phyloP scores from a whole-genome alignment of 495 filamentous ascomycete genomes.

The Acidiella bohemica region DNA sequence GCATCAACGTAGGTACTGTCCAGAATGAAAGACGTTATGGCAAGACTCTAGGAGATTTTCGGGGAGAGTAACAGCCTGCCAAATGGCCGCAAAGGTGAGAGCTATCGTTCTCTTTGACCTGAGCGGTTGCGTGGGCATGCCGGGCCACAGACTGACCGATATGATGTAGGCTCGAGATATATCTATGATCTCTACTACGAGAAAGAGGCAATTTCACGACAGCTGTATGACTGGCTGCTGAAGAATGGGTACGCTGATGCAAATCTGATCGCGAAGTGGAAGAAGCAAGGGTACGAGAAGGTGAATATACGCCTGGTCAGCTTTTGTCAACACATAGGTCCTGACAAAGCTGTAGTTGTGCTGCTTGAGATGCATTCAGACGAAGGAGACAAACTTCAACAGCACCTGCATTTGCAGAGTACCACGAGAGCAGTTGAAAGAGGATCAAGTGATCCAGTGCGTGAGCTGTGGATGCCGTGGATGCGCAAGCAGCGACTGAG shows the following conservation, averaged over 20 bases:
- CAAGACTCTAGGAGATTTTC: no score
- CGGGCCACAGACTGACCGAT: background rate
- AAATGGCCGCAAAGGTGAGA: conserved; percentile 20
- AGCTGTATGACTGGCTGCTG: conserved; percentile 87
- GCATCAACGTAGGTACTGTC: conserved; percentile 60
- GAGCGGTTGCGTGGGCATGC: conserved; percentile 7
- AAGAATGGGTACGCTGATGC: conserved; percentile 95
- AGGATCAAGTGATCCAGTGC: conserved; percentile 80
- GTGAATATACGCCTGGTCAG: conserved; percentile 32
- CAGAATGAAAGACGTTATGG: background rate
- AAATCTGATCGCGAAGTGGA: conserved; percentile 97
- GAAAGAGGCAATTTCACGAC: conserved; percentile 83
- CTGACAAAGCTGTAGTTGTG: conserved; percentile 50
- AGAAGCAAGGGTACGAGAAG: conserved; percentile 99
- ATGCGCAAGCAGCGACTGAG: conserved; percentile 70
- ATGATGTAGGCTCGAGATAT: conserved; percentile 54
- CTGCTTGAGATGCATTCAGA: conserved; percentile 92
- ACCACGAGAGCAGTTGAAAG: conserved; percentile 79
- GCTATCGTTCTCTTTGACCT: conserved; percentile 16
- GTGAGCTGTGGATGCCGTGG: conserved; percentile 93
- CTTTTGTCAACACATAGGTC: conserved; percentile 2
- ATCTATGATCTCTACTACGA: conserved; percentile 98
- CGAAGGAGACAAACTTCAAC: conserved; percentile 98
- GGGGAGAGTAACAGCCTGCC: conserved; percentile 5
- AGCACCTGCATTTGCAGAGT: conserved; percentile 95